phyloP scores from a whole-genome alignment of 2,329 filamentous ascomycete genomes.

The Fusarium neocosmosporiellum region DNA sequence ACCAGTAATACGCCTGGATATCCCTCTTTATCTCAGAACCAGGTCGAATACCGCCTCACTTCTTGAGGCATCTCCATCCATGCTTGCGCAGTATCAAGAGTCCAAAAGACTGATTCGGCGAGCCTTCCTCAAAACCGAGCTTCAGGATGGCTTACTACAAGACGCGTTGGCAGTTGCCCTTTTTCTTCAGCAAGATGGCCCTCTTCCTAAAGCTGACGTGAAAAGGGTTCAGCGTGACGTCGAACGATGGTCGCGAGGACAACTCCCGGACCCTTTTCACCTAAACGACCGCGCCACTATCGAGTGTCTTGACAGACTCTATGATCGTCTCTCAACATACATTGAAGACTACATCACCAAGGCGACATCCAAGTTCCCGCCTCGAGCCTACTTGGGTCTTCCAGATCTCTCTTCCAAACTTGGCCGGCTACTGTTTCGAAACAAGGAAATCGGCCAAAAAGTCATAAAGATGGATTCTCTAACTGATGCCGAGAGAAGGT shows the following conservation, averaged over 20 bases:
- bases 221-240: neutral
- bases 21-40: neutral
- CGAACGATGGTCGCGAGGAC: neutral
- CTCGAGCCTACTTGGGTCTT: neutral
- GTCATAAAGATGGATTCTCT: neutral
- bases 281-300: neutral
- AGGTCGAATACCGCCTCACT: neutral
- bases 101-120: neutral
- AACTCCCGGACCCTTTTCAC: neutral
- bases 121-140: neutral
- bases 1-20: neutral
- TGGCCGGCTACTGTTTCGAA: neutral
- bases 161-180: neutral
- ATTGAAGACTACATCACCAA: constrained; percentile 13
- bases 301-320: neutral
- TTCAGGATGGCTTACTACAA: neutral
- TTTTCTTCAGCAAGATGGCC: neutral
- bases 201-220: neutral
- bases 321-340: constrained; percentile 1
- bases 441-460: neutral
- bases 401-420: neutral
- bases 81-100: neutral
- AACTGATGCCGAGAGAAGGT: neutral
- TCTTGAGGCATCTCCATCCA: neutral
- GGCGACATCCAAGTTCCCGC: neutral